Percentiles rank a stretch among this genome's conserved stretches.
phyloP scores from a whole-genome alignment of 441 rosid species.

The Arabidopsis hybrid region DNA sequence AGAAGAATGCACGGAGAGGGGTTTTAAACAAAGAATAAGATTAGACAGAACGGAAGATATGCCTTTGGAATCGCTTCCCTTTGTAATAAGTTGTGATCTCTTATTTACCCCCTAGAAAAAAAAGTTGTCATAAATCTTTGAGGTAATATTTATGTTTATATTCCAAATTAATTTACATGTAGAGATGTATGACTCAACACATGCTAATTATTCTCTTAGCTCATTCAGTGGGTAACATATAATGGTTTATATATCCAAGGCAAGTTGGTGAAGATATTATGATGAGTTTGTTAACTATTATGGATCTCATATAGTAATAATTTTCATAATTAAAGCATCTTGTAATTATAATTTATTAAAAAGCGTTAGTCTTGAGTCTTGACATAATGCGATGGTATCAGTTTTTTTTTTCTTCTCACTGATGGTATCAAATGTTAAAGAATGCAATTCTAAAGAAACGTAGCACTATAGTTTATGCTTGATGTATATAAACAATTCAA shows the following conservation, averaged over 20 bases:
- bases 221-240: constrained; percentile 26
- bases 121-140: neutral
- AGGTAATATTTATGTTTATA: constrained; percentile 30
- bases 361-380: constrained; percentile 27
- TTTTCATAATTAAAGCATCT: constrained; percentile 38
- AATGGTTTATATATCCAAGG: constrained; percentile 24
- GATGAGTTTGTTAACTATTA: constrained; percentile 30
- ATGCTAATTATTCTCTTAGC: neutral
- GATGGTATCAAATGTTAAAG: constrained; percentile 20
- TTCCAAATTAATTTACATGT: constrained; percentile 19
- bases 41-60: constrained; percentile 56
- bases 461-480: constrained; percentile 29
- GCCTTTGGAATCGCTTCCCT: constrained; percentile 65
- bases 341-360: constrained; percentile 23
- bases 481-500: constrained; percentile 41
- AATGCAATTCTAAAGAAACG: constrained; percentile 47
- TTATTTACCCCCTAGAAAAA: neutral
- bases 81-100: constrained; percentile 40
- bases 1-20: constrained; percentile 33
- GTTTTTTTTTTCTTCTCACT: no score
- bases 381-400: constrained; percentile 34
- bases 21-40: constrained; percentile 41
- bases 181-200: constrained; percentile 36
- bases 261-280: constrained; percentile 36
- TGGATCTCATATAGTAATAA: constrained; percentile 34